Evolutionary conservation across 1,139 yeast species (phyloP).

Genomic region (Taphrina pruni): DNA sequence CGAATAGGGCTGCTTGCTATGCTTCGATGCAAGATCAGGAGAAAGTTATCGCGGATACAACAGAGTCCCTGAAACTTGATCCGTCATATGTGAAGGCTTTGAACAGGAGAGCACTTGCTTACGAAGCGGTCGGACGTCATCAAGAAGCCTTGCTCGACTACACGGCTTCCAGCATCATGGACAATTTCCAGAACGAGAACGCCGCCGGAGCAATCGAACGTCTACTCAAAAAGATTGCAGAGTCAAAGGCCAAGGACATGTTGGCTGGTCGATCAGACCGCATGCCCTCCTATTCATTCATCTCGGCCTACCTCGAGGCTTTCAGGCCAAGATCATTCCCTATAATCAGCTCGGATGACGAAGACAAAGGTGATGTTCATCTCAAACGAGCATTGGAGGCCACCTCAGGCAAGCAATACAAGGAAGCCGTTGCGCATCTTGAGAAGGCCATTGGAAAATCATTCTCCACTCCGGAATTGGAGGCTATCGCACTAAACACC

Average conservation of each 20-base stretch:
- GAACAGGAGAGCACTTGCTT: constrained; percentile 72
- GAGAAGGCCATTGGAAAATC: constrained; percentile 64
- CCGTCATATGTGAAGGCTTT: constrained; percentile 91
- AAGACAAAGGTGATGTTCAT: constrained; percentile 62
- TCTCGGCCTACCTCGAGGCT: constrained; percentile 85
- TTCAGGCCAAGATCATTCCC: constrained; percentile 55
- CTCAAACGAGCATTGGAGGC: constrained; percentile 72
- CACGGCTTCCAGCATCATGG: constrained; percentile 64
- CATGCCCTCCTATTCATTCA: constrained; percentile 84
- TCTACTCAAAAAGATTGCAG: constrained; percentile 77
- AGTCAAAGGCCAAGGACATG: constrained; percentile 54
- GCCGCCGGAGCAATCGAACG: constrained; percentile 86
- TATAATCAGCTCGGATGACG: constrained; percentile 58
- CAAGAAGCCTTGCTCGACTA: constrained; percentile 90
- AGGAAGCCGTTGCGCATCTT: constrained; percentile 71
- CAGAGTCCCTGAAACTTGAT: constrained; percentile 80
- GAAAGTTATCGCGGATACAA: constrained; percentile 84
- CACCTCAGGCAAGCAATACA: constrained; percentile 70
- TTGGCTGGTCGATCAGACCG: constrained; percentile 59
- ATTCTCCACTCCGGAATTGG: constrained; percentile 46
- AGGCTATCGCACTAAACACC: constrained; percentile 78
- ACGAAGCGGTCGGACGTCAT: constrained; percentile 77
- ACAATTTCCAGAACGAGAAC: constrained; percentile 69
- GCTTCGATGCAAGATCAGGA: constrained; percentile 78
- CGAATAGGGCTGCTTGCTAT: constrained; percentile 94